phyloP scores from a whole-genome alignment of 352 stramenopile species.

The Phytophthora niederhauseri region DNA sequence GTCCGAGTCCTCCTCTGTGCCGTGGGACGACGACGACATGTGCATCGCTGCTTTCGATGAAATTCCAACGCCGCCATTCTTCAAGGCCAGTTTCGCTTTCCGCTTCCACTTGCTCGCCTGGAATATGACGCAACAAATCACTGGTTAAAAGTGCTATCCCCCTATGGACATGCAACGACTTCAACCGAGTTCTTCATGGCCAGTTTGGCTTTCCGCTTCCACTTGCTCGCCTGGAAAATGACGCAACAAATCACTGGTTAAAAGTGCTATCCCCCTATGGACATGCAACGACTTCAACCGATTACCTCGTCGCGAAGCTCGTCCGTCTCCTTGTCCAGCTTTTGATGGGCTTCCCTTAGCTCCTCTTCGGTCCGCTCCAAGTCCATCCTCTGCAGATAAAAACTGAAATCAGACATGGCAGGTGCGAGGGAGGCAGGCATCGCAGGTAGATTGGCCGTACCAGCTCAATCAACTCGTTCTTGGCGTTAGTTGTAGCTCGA shows the following conservation, averaged over 20 bases:
- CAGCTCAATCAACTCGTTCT: slow-evolving; percentile 47
- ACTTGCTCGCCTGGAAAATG: slow-evolving; percentile 46
- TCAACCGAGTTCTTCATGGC: slow-evolving; percentile 35
- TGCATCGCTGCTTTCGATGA: slow-evolving; percentile 31
- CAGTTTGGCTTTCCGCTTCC: slow-evolving; percentile 78
- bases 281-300: neutral
- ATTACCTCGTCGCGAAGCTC: slow-evolving; percentile 61
- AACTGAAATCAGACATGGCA: neutral
- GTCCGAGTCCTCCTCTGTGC: slow-evolving; percentile 65
- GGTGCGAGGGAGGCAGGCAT: neutral
- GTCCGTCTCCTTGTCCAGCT: slow-evolving; percentile 70
- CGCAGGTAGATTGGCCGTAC: slow-evolving; percentile 21
- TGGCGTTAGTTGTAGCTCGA: slow-evolving; percentile 36
- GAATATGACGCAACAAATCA: slow-evolving; percentile 5
- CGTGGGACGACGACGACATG: slow-evolving; percentile 62
- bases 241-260: slow-evolving; percentile 4
- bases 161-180: neutral
- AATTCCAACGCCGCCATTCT: slow-evolving; percentile 21
- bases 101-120: slow-evolving; percentile 67
- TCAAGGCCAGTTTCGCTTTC: slow-evolving; percentile 66
- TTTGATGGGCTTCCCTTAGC: slow-evolving; percentile 56
- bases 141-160: neutral
- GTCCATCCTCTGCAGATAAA: slow-evolving; percentile 38
- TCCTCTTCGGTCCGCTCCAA: slow-evolving; percentile 55
- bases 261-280: neutral